A percentile compares a stretch with the other conserved stretches of the same genome.
These are phyloP conservation scores for Blastosporella zonata DNA, from an alignment of 1,284 basidiomycete species.

Conservation along the genomic window DNA sequence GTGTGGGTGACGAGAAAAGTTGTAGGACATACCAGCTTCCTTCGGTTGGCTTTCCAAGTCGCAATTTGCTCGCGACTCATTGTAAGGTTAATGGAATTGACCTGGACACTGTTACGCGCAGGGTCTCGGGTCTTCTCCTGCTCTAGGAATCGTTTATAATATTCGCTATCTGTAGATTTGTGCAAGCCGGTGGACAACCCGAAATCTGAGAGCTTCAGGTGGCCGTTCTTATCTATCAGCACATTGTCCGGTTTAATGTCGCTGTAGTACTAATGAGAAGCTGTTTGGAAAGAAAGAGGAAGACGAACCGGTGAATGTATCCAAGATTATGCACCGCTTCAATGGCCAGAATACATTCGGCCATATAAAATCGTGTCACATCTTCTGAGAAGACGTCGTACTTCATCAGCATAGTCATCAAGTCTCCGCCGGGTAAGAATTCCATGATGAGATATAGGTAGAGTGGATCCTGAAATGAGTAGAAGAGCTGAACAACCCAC, in stretches of 20 bases:
- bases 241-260: conserved; percentile 99
- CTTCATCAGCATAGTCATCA: conserved; percentile 99
- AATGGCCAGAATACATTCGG: conserved; percentile 96
- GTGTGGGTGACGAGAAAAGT: not conserved
- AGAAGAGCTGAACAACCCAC: conserved; percentile 98
- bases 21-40: conserved; percentile 73
- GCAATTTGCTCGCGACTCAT: conserved; percentile 95
- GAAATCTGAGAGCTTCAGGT: conserved; percentile 98
- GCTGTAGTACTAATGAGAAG: conserved; percentile 37
- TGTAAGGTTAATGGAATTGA: conserved; percentile 92
- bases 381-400: conserved; percentile 99
- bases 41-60: conserved; percentile 98
- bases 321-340: conserved; percentile 98
- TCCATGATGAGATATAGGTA: conserved; percentile 99
- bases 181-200: conserved; percentile 98
- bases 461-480: conserved; percentile 96
- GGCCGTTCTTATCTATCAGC: conserved; percentile 94
- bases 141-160: conserved; percentile 87
- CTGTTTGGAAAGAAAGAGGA: not conserved
- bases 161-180: conserved; percentile 94
- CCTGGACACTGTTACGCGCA: conserved; percentile 89
- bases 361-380: conserved; percentile 99
- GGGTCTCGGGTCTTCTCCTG: conserved; percentile 57
- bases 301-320: conserved; percentile 91
- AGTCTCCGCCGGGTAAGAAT: conserved; percentile 95